A percentile compares a stretch with the other conserved stretches of the same genome.
Evolutionary conservation across 176 grass and related monocot genomes (phyloP).

Genomic region (Microstegium vimineum): DNA sequence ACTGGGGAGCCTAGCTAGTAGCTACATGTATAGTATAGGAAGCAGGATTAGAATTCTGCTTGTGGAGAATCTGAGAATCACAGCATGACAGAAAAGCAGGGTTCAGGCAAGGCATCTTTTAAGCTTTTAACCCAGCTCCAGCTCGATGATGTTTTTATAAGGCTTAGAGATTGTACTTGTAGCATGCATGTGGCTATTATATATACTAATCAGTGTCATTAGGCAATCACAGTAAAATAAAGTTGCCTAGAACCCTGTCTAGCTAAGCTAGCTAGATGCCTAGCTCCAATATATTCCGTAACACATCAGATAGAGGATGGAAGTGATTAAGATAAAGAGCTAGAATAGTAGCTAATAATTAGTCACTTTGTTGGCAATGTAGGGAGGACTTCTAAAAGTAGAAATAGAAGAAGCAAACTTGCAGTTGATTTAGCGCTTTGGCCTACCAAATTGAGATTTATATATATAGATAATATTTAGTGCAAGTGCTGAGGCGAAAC

Average conservation of each 20-base stretch:
- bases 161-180: not conserved
- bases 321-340: not conserved
- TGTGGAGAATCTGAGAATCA: conserved; percentile 22
- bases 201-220: not conserved
- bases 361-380: not conserved
- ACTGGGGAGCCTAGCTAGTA: not conserved
- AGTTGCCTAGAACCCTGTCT: conserved; percentile 18
- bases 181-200: not conserved
- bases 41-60: conserved; percentile 16
- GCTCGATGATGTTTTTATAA: not conserved
- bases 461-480: not conserved
- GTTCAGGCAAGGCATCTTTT: conserved; percentile 21
- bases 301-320: not conserved
- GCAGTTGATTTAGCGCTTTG: not conserved
- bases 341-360: not conserved
- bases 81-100: not conserved
- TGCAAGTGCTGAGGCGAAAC: conserved; percentile 9
- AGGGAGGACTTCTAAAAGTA: conserved; percentile 12
- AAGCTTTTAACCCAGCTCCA: conserved; percentile 21
- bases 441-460: conserved; percentile 1
- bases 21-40: not conserved
- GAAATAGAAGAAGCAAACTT: conserved; percentile 8
- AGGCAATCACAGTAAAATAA: not conserved
- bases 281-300: not conserved
- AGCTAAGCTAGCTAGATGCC: not conserved